These are phyloP conservation scores for Cladochytrium replicatum DNA, from an alignment of 192 early-diverging fungal genomes.

Conservation along the genomic window DNA sequence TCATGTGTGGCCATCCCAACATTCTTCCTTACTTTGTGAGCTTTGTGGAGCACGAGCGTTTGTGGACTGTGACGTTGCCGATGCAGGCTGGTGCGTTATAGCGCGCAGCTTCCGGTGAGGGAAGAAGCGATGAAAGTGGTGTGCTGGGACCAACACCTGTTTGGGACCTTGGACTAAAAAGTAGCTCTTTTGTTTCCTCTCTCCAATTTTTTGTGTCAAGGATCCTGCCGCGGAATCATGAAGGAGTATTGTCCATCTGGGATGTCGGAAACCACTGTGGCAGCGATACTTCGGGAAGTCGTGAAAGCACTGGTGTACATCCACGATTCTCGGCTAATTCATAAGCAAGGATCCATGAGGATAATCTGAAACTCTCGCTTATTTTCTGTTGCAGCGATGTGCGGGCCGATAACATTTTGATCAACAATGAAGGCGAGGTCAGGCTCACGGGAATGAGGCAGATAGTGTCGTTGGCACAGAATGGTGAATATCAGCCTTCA, in stretches of 20 bases:
- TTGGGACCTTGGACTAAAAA: too few relatives aligned
- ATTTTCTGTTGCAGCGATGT: conserved; percentile 34
- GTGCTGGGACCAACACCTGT: too few relatives aligned
- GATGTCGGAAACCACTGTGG: conserved; percentile 34
- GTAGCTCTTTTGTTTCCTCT: too few relatives aligned
- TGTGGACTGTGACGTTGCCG: conserved; percentile 50
- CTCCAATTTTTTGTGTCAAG: too few relatives aligned
- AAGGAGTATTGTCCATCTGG: conserved; percentile 37
- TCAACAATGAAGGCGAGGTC: conserved; percentile 43
- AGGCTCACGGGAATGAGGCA: conserved; percentile 44
- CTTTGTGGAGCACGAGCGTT: conserved; percentile 43
- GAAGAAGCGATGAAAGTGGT: too few relatives aligned
- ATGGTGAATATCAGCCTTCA: conserved; percentile 27
- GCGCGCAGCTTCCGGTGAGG: background rate
- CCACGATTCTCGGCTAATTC: conserved; percentile 48
- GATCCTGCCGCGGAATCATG: conserved; percentile 39
- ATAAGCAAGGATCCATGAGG: conserved; percentile 50
- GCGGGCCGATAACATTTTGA: conserved; percentile 45
- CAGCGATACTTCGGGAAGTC: conserved; percentile 43
- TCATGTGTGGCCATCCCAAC: conserved; percentile 32
- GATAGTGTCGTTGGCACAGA: conserved; percentile 23
- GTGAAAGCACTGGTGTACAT: conserved; percentile 42
- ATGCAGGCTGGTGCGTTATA: conserved; percentile 22
- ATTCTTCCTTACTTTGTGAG: conserved; percentile 43
- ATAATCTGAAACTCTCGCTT: background rate